Conservation (phyloP, 2,329 filamentous ascomycete genomes). For the Whalleya microplaca region DNA sequence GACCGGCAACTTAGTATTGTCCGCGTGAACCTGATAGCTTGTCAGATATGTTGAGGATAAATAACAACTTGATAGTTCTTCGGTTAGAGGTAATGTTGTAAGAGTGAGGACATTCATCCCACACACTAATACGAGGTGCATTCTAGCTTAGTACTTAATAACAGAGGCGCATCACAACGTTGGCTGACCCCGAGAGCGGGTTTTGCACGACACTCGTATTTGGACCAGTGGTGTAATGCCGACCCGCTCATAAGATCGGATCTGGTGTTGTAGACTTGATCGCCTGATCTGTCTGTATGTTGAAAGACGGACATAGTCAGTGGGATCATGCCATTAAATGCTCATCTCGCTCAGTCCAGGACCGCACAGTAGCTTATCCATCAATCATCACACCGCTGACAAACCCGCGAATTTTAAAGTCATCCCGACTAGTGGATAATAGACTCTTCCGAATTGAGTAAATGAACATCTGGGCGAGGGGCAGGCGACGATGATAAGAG, state of each 20-base stretch:
- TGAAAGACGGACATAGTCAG: not conserved
- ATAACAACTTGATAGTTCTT: too few relatives aligned
- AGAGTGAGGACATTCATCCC: too few relatives aligned
- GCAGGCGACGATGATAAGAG: not conserved
- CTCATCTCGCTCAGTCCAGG: not conserved
- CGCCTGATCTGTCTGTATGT: not conserved
- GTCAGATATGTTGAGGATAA: too few relatives aligned
- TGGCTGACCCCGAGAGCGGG: not conserved
- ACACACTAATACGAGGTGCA: too few relatives aligned
- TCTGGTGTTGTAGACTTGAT: not conserved
- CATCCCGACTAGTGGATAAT: not conserved
- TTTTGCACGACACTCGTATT: not conserved
- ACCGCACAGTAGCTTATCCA: not conserved
- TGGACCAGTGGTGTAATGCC: not conserved
- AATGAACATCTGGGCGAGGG: not conserved
- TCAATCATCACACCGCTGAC: not conserved
- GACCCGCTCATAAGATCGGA: not conserved
- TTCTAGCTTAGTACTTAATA: too few relatives aligned
- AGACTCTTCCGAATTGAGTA: not conserved
- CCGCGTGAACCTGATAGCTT: too few relatives aligned
- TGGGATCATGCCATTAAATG: not conserved
- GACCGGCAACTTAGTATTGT: too few relatives aligned
- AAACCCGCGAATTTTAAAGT: not conserved
- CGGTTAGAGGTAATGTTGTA: too few relatives aligned
- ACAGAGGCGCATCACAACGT: not conserved